Evolutionary conservation across 2,329 filamentous ascomycete species (phyloP), one percentile per base, ranked within the genome.

Genomic region (Diaporthe eres): DNA sequence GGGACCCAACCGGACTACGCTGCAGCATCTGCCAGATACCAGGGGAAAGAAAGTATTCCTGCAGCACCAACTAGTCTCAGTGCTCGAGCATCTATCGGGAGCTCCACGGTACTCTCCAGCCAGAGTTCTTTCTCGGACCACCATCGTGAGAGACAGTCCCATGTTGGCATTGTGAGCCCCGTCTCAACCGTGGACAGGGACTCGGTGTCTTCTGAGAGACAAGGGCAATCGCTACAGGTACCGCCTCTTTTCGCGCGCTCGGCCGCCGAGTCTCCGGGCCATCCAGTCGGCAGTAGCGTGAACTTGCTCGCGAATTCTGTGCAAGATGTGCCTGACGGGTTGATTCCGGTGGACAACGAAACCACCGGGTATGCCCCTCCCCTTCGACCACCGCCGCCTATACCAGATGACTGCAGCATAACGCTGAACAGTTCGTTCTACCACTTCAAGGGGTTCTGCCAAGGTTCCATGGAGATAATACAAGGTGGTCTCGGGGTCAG

Each of bases 401-500:
- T 42, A 71, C 75, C 49, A 78, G 79, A 71, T 79, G 86, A 87
- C 61, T 87, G 85, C 77, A 84, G 79, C 8, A 88, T 91, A 49
- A 85, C 82, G 3, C 80, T 82, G 0, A 78, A 82, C 13, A 89
- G 88, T 77, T 90, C 89, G 0, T 90, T 90, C 77, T 86, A 88
- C 68, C 82, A 86, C 13, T 82, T 88, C 51, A 90, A 89, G 73
- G 89, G 89, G 1, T 90, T 91, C 78, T 91, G 90, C 58, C 85
- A 87, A 28, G 89, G 89, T 1, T 89, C 89, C 9, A 86, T 86
- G 63, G 88, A 89, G 22, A 85, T 88, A 1, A 81, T 87, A 39
- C 83, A 84, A 49, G 89, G 89, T 1, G 86, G 85, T 3, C 80
- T 86, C 4, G 89, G 89, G 9, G 85, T 90, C 63, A 88, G 86